Conservation (phyloP, 768 basidiomycete species). For the Mycena albidolilacea region DNA sequence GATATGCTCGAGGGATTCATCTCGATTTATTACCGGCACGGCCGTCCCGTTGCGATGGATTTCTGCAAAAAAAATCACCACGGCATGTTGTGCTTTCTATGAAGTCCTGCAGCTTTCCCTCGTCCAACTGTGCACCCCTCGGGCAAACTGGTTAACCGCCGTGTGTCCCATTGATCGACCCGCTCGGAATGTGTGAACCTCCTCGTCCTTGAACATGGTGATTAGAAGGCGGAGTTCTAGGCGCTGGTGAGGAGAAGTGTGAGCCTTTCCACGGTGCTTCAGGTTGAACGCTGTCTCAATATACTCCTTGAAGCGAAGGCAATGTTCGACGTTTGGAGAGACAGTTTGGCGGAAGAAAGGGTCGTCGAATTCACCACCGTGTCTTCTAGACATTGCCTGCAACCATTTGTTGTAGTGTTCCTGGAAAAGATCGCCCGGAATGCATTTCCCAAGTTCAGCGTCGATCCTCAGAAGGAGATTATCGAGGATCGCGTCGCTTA, state of each 20-base stretch:
- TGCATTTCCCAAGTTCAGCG: conserved; percentile 33
- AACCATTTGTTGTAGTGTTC: conserved; percentile 46
- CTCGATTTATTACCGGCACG: no score
- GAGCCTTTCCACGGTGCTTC: conserved; percentile 26
- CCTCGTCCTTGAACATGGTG: conserved; percentile 34
- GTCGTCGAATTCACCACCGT: conserved; percentile 43
- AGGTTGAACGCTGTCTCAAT: conserved; percentile 38
- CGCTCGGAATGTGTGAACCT: conserved; percentile 40
- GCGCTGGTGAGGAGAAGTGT: conserved; percentile 39
- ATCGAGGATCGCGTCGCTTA: conserved; percentile 40
- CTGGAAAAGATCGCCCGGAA: conserved; percentile 40
- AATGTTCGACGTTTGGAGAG: conserved; percentile 44
- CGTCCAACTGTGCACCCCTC: conserved; percentile 32
- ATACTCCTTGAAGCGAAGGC: conserved; percentile 42
- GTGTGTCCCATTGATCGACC: conserved; percentile 39
- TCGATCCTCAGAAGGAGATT: conserved; percentile 44
- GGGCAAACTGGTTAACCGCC: conserved; percentile 35
- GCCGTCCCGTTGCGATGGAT: no score
- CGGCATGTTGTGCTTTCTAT: not conserved
- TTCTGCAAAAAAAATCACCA: not conserved
- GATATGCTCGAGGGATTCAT: no score
- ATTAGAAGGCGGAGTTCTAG: conserved; percentile 40
- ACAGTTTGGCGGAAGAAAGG: conserved; percentile 40
- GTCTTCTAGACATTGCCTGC: conserved; percentile 37
- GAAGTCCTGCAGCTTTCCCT: conserved; percentile 18